A percentile compares a stretch with the other conserved stretches of the same genome.
phyloP scores from a whole-genome alignment of 2,329 filamentous ascomycete species.

The Coniochaeta ligniaria region DNA sequence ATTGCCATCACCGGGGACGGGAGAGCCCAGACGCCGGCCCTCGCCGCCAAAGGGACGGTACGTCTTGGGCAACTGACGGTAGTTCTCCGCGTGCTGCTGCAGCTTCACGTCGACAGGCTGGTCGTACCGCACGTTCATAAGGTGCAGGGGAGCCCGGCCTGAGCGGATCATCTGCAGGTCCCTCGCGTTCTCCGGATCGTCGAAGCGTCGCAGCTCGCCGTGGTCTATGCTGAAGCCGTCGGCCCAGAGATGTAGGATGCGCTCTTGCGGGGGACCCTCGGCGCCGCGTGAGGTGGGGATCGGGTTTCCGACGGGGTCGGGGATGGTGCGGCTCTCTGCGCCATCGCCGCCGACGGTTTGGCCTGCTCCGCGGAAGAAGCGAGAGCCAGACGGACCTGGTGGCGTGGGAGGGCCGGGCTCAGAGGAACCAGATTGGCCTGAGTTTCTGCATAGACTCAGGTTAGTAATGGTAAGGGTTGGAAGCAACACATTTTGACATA shows the following conservation, averaged over 20 bases:
- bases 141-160: constrained; percentile 67
- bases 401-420: constrained; percentile 33
- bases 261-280: constrained; percentile 48
- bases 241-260: constrained; percentile 71
- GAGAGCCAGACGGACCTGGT: constrained; percentile 34
- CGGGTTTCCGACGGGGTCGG: constrained; percentile 43
- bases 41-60: constrained; percentile 69
- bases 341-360: constrained; percentile 76
- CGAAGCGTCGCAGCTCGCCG: constrained; percentile 68
- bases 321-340: constrained; percentile 59
- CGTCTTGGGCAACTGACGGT: constrained; percentile 63
- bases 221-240: constrained; percentile 84
- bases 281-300: constrained; percentile 21
- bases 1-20: constrained; percentile 54
- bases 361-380: constrained; percentile 69
- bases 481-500: constrained; percentile 20
- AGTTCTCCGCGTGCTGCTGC: constrained; percentile 68
- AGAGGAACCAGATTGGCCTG: neutral
- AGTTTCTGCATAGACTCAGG: constrained; percentile 33
- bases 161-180: constrained; percentile 70
- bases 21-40: constrained; percentile 69
- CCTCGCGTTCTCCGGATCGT: constrained; percentile 67
- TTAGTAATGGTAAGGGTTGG: neutral
- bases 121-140: constrained; percentile 69
- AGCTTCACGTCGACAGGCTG: constrained; percentile 76